Evolutionary conservation across 2,329 filamentous ascomycete genomes (phyloP).

Genomic region (Alternaria burnsii): DNA sequence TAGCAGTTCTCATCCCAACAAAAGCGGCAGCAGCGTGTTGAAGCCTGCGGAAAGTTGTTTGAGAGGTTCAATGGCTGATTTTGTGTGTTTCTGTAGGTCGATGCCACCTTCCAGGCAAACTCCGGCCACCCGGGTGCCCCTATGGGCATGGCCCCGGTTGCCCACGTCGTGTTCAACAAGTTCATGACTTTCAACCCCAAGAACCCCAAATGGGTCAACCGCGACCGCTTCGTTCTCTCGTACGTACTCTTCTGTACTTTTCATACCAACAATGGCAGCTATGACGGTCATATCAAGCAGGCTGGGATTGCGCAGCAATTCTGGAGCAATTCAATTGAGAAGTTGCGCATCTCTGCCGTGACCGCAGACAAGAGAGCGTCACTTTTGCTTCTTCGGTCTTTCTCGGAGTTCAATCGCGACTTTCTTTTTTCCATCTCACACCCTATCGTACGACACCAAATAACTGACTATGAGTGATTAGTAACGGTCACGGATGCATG

Average conservation of each 20-base stretch:
- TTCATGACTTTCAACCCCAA: slow-evolving; percentile 99
- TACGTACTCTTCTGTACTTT: slow-evolving; percentile 63
- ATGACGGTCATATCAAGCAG: neutral
- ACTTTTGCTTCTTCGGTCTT: slow-evolving; percentile 10
- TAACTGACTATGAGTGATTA: slow-evolving; percentile 51
- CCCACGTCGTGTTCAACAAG: slow-evolving; percentile 98
- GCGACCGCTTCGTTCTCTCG: slow-evolving; percentile 99
- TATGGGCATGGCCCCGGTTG: slow-evolving; percentile 94
- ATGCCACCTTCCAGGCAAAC: slow-evolving; percentile 96
- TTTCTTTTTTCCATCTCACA: neutral
- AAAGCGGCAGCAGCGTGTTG: slow-evolving; percentile 6
- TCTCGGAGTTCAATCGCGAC: neutral
- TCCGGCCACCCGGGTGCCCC: slow-evolving; percentile 98
- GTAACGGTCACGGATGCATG: slow-evolving; percentile 99
- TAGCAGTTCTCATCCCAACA: slow-evolving; percentile 29
- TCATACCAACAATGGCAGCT: neutral
- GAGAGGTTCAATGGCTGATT: slow-evolving; percentile 44
- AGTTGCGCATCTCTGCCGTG: slow-evolving; percentile 32
- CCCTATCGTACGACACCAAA: neutral
- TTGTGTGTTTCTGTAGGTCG: slow-evolving; percentile 69
- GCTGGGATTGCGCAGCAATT: slow-evolving; percentile 2
- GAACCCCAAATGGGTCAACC: slow-evolving; percentile 96
- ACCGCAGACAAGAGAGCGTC: neutral
- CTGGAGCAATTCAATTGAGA: slow-evolving; percentile 4
- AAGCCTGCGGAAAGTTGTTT: neutral